Base-by-base conservation (phyloP, 331 rosid genomes). In the Dryas integrifolia region DNA sequence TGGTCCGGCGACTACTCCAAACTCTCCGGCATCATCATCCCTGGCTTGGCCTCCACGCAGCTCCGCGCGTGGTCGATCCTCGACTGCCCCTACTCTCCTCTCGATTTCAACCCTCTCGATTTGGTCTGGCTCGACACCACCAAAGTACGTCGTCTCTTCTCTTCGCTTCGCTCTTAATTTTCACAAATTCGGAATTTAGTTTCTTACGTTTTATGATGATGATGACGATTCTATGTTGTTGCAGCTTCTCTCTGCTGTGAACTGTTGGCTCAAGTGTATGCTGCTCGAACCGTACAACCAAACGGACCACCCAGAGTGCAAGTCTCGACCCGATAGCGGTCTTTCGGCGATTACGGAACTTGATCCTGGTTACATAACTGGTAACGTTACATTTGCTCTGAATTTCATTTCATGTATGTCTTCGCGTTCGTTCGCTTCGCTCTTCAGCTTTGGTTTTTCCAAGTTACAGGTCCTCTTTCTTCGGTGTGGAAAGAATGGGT, bases 81-180 rank as follows among this genome's bases (percentile, higher is more conserved):
- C 15, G 97, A 94, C 82, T 94, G 98, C 66, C 96, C 97, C 43
- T 94, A 65, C 84, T 89, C 98, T 63, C 98, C 98, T 3, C 97
- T 94, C 74, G 96, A 94, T 87, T 91, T 94, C 92, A 91, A 94
- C 65, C 98, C 98, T 40, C 98, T 94, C 89, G 98, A 94, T 86
- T 92, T 94, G 92, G 98, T 94, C 67, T 94, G 98, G 98, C 97
- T 94, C 57, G 98, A 94, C 82, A 81, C 90, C 57, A 91, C 97
- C 58, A 94, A 88, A 72, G 98, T 94, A 84, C 18, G 69, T 35
- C 65, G 1, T 67, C 5, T 45, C 45, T 69, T 38, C 21, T 64
- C 14, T 43, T 62, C 38, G 9, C 35, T 55, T 65, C 1, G 55
- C 4, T 64, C 16, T 70, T 24, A 15, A 4, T 18, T 5, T 71